These are phyloP conservation scores for Floccularia luteovirens DNA, from an alignment of 768 basidiomycete species.

Conservation along the genomic window DNA sequence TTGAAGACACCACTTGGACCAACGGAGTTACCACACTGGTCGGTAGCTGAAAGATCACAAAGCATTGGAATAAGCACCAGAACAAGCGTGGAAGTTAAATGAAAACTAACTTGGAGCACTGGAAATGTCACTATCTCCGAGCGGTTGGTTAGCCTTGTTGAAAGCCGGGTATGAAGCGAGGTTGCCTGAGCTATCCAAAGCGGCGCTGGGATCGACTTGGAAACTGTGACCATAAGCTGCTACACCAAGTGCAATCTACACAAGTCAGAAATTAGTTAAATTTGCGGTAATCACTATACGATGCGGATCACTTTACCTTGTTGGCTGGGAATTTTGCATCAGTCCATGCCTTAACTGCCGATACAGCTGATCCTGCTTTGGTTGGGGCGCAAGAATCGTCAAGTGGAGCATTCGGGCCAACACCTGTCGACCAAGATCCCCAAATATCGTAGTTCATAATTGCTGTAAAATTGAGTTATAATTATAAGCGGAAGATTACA, in stretches of 20 bases:
- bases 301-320: constrained; percentile 15
- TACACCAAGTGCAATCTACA: constrained; percentile 51
- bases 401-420: constrained; percentile 84
- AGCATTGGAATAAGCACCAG: neutral
- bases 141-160: constrained; percentile 33
- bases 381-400: constrained; percentile 62
- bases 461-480: constrained; percentile 18
- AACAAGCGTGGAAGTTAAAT: neutral
- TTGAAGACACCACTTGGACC: constrained; percentile 43
- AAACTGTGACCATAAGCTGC: constrained; percentile 77
- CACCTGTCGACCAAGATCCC: constrained; percentile 42
- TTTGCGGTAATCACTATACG: neutral
- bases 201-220: constrained; percentile 33
- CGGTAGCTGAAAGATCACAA: constrained; percentile 18
- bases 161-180: constrained; percentile 45
- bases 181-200: constrained; percentile 22
- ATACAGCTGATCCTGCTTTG: constrained; percentile 65
- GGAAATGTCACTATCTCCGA: constrained; percentile 32
- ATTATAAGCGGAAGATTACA: neutral
- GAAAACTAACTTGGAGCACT: constrained; percentile 11
- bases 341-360: constrained; percentile 68
- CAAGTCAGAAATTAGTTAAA: neutral
- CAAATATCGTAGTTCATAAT: constrained; percentile 61
- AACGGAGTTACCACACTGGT: constrained; percentile 39
- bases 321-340: constrained; percentile 65